Base-by-base conservation (phyloP, 495 filamentous ascomycete genomes). In the Aspergillus sclerotiicarbonarius region DNA sequence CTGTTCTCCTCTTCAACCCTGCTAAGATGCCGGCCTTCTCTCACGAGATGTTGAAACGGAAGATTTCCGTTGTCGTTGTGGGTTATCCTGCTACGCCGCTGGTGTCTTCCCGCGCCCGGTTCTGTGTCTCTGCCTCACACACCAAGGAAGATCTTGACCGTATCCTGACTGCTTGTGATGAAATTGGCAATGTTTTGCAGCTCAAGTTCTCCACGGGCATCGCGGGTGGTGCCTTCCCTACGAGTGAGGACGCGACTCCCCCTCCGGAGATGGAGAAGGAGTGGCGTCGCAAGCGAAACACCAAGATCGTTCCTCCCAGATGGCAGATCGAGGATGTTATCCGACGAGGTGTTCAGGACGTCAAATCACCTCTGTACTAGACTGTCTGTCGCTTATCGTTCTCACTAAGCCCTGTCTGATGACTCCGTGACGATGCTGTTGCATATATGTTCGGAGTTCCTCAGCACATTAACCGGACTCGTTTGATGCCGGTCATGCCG, bases 11-110 rank as follows among this genome's bases (percentile, higher is more conserved):
- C 32, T 98, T 96, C 79, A 91, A 96, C 75, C 95, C 94, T 9
- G 94, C 88, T 55, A 98, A 98, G 74, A 96, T 98, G 78, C 90
- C 94, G 8, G 94, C 94, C 32, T 98, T 98, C 74, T 96, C 91
- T 33, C 94, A 96, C 70, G 93, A 98, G 72, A 98, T 98, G 94
- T 83, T 98, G 32, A 87, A 87, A 66, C 90, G 94, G 61, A 97
- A 96, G 74, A 98, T 98, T 59, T 93, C 93, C n/a, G 91, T 98
- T 46, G 94, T 98, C 46, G 88, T 98, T 37, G 94, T 98, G 58
- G 95, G 94, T 47, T 98, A 98, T 67, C 94, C 94, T 1, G 94
- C 94, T 16, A 98, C 94, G n/a, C 94, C 94, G 4, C 82, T 98
- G 53, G 91, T 97, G 56, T 92, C 88, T 48, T 97, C 95, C 6